Evolutionary conservation across 768 basidiomycete genomes (phyloP).

Genomic region (Tricholoma sp.): DNA sequence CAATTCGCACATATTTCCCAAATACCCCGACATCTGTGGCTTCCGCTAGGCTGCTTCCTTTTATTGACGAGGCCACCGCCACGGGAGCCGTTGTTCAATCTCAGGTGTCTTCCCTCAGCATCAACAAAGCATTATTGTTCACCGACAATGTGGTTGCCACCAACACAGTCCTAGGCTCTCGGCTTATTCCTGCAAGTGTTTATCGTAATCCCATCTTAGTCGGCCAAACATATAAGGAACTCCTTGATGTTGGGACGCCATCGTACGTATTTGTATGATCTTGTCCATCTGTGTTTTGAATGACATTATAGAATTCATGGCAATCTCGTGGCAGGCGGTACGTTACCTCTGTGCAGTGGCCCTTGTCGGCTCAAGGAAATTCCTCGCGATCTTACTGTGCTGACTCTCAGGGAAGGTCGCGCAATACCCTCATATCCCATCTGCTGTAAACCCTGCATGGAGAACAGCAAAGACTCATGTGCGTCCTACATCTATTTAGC

Average conservation of each 20-base stretch:
- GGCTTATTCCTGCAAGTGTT: constrained; percentile 12
- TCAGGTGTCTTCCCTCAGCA: background rate
- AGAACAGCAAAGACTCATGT: constrained; percentile 33
- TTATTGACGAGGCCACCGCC: constrained; percentile 13
- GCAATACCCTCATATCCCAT: constrained; percentile 25
- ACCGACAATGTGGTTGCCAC: constrained; percentile 12
- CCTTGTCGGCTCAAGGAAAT: background rate
- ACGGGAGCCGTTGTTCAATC: constrained; percentile 13
- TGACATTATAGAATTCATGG: constrained; percentile 12
- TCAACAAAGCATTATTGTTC: constrained; percentile 13
- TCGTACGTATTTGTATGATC: constrained; percentile 1
- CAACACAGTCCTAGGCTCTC: constrained; percentile 13
- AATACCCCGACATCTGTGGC: constrained; percentile 12
- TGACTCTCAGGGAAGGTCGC: constrained; percentile 24
- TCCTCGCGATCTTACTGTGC: background rate
- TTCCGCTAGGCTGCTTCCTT: constrained; percentile 15
- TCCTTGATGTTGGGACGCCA: constrained; percentile 15
- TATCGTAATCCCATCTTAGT: constrained; percentile 15
- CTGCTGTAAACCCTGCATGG: constrained; percentile 31
- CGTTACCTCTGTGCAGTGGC: background rate
- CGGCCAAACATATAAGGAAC: constrained; percentile 16
- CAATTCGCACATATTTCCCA: constrained; percentile 16
- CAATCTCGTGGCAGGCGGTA: constrained; percentile 19
- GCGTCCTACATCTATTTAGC: constrained; percentile 2
- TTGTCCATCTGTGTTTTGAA: background rate